Conservation (phyloP, 768 basidiomycete genomes). For the Russula griseocarnosa region DNA sequence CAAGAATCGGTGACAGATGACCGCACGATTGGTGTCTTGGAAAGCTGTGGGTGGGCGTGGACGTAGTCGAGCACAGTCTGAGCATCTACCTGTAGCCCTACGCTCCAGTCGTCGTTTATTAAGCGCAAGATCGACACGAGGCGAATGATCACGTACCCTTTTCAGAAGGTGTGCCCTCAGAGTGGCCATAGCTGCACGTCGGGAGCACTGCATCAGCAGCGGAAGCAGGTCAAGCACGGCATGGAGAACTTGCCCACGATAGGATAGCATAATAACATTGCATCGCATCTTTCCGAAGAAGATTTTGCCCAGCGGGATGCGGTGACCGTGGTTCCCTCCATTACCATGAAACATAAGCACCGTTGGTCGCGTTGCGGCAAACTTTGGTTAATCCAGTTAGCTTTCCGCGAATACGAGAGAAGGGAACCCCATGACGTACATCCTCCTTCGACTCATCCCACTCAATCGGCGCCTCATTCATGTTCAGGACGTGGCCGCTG, state of each 20-base stretch:
- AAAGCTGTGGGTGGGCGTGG: constrained; percentile 55
- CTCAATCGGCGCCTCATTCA: constrained; percentile 24
- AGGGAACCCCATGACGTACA: constrained; percentile 35
- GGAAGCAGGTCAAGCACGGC: too few species aligned
- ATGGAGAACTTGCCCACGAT: constrained; percentile 64
- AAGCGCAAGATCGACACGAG: neutral
- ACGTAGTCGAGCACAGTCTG: constrained; percentile 80
- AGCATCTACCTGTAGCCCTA: constrained; percentile 79
- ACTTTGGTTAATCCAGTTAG: constrained; percentile 31
- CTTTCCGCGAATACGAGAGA: neutral
- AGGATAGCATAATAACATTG: constrained; percentile 92
- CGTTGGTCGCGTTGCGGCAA: constrained; percentile 62
- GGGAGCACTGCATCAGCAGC: neutral
- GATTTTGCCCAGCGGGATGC: constrained; percentile 80
- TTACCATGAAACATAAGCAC: constrained; percentile 94
- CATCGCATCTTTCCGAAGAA: constrained; percentile 82
- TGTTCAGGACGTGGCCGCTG: constrained; percentile 53
- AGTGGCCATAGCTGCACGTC: constrained; percentile 72
- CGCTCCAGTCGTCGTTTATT: neutral
- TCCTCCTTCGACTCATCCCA: constrained; percentile 53
- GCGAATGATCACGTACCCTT: constrained; percentile 47
- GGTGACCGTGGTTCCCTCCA: constrained; percentile 82
- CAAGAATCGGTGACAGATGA: neutral
- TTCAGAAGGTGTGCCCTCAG: constrained; percentile 84
- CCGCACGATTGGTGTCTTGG: constrained; percentile 62